Base-by-base conservation (phyloP, 106 monocot species). In the Narthecium ossifragum region DNA sequence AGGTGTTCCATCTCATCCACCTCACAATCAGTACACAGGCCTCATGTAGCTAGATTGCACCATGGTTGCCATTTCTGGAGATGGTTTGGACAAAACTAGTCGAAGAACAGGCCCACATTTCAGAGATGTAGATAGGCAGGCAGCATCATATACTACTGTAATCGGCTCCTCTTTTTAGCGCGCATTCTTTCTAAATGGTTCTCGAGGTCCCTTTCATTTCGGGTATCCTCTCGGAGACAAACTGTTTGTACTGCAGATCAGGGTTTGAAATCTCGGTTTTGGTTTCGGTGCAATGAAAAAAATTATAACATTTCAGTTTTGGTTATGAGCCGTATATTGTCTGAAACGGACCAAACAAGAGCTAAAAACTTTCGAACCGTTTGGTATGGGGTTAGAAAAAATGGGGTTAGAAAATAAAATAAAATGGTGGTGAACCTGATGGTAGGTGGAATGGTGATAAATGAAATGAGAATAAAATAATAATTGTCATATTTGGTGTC, bases 91-190 rank as follows among this genome's bases (percentile, higher is more conserved):
- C 8, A 61, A 6, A 26, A 29, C 1, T 6, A 6, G 13, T 2
- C 2, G 45, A 17, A 37, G 38, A 60, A 18, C 29, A 8, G 21
- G 10, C 45, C 10, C 2, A 17, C 36, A 23, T 18, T 58, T 38
- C 58, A 58, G 58, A 58, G 37, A 58, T 58, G 58, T 58, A 58
- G 37, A 58, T 58, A 39, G 58, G 54, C 15, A 17, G 54, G 54
- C 54, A 30, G 12, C 32, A 6, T 52, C 27, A 4, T 7, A 23
- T 2, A 55, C 32, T n/a, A 32, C n/a, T 14, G 26, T 52, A 55
- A 4, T 55, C 8, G 0, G 15, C 54, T 32, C 4, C 15, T 17
- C 32, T 17, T 9, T 18, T 31, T 55, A 6, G 1, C n/a, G n/a
- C n/a, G n/a, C 18, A 31, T 31, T 31, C 17, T 55, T 31, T 55